Evolutionary conservation across 306 rosid genomes (phyloP).

Genomic region (Erythrophleum fordii): DNA sequence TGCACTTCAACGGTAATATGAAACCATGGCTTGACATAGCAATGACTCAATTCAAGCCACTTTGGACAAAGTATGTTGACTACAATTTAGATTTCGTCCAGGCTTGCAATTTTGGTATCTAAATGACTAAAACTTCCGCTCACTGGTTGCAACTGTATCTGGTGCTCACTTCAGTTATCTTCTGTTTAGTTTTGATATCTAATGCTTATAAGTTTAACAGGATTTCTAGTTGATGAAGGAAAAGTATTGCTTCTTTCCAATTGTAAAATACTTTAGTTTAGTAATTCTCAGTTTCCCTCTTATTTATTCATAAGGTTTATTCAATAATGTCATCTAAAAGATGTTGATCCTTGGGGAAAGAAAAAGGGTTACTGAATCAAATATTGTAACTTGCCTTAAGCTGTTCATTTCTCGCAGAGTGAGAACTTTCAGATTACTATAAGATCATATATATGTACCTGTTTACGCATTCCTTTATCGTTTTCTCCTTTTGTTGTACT

Average conservation of each 20-base stretch:
- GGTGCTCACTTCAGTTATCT: constrained; percentile 39
- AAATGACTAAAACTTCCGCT: constrained; percentile 34
- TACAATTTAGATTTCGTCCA: constrained; percentile 78
- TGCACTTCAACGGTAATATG: constrained; percentile 89
- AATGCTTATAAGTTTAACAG: constrained; percentile 44
- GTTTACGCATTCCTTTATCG: neutral
- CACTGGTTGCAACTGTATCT: constrained; percentile 37
- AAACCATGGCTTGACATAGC: constrained; percentile 96
- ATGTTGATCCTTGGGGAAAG: constrained; percentile 35
- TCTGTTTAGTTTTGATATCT: constrained; percentile 37
- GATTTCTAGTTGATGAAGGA: constrained; percentile 41
- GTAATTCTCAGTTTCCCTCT: constrained; percentile 44
- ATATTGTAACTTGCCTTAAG: constrained; percentile 20
- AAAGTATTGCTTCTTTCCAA: constrained; percentile 50
- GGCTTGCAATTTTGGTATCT: constrained; percentile 84
- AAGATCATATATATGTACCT: neutral
- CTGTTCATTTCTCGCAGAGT: constrained; percentile 1
- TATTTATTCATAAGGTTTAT: constrained; percentile 44
- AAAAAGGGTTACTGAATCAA: constrained; percentile 13
- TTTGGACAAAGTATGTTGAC: constrained; percentile 87
- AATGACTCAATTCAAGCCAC: constrained; percentile 76
- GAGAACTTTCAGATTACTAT: neutral
- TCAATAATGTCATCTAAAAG: constrained; percentile 41
- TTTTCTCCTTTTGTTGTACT: neutral
- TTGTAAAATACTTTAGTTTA: constrained; percentile 61